phyloP scores from a whole-genome alignment of 768 basidiomycete genomes.

The Naganishia vishniacii region DNA sequence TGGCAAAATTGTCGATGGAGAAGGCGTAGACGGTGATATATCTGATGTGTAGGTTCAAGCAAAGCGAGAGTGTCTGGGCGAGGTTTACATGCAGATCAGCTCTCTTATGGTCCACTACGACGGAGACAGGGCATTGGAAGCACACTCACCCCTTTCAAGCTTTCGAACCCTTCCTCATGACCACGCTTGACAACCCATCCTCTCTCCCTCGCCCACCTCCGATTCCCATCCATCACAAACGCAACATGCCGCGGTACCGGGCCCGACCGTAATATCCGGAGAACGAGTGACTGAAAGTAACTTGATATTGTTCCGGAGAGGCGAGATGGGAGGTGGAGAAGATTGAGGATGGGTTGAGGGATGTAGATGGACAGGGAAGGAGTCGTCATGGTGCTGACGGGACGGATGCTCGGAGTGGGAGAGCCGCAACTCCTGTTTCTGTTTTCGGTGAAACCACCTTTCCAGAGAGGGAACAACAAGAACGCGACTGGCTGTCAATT shows the following conservation, averaged over 20 bases:
- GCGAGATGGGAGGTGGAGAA: background rate
- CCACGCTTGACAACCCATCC: slow-evolving; percentile 68
- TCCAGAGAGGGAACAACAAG: too few relatives aligned
- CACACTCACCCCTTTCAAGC: slow-evolving; percentile 65
- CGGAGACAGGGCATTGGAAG: background rate
- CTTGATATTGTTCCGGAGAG: background rate
- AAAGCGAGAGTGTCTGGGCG: slow-evolving; percentile 72
- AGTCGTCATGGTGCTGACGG: background rate
- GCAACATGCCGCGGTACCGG: slow-evolving; percentile 85
- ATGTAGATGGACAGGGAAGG: too few relatives aligned
- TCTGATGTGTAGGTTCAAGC: slow-evolving; percentile 67
- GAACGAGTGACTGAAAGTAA: slow-evolving; percentile 51
- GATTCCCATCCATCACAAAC: slow-evolving; percentile 96
- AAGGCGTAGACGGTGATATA: slow-evolving; percentile 97
- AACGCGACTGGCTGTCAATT: too few relatives aligned
- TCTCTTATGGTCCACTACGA: background rate
- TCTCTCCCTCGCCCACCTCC: slow-evolving; percentile 65
- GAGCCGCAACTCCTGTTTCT: too few relatives aligned
- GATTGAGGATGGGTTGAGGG: too few relatives aligned
- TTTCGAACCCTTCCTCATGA: slow-evolving; percentile 75
- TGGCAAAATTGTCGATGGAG: slow-evolving; percentile 92
- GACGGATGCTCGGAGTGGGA: background rate
- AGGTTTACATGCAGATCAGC: too few relatives aligned
- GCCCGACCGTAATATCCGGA: slow-evolving; percentile 67
- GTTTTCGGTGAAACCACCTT: too few relatives aligned